phyloP scores from a whole-genome alignment of 2,329 filamentous ascomycete genomes.

The Aspergillus oerlinghausenensis region DNA sequence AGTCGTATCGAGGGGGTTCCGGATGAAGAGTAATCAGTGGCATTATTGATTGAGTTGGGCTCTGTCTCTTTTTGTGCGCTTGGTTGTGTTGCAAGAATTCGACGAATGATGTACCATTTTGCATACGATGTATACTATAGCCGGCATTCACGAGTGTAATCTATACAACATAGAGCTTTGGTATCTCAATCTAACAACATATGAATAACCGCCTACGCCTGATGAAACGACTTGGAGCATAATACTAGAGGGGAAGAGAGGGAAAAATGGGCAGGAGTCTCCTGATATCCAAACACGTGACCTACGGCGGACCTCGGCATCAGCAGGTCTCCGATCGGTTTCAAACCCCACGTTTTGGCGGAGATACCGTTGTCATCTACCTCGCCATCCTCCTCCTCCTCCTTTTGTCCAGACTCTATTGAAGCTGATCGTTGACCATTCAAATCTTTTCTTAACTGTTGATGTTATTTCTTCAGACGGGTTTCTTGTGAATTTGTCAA shows the following conservation, averaged over 20 bases:
- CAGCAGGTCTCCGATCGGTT: constrained; percentile 13
- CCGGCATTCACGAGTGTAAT: neutral
- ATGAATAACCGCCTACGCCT: neutral
- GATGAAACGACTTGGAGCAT: neutral
- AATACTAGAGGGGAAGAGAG: neutral
- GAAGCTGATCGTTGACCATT: neutral
- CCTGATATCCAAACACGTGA: constrained; percentile 13
- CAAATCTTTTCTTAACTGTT: neutral
- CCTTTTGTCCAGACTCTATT: neutral
- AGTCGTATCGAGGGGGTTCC: neutral
- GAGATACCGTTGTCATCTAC: constrained; percentile 3
- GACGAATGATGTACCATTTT: neutral
- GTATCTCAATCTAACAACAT: neutral
- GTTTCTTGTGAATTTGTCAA: constrained; percentile 13
- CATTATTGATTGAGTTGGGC: neutral
- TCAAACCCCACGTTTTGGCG: constrained; percentile 21
- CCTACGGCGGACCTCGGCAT: constrained; percentile 19
- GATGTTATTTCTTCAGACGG: neutral
- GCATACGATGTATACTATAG: neutral
- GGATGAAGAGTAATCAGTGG: neutral
- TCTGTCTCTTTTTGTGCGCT: neutral
- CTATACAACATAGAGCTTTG: neutral
- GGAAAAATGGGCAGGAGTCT: neutral
- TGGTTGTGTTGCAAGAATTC: neutral
- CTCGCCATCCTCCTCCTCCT: neutral